Conservation (phyloP, 768 basidiomycete species). For the Kwoniella shandongensis region DNA sequence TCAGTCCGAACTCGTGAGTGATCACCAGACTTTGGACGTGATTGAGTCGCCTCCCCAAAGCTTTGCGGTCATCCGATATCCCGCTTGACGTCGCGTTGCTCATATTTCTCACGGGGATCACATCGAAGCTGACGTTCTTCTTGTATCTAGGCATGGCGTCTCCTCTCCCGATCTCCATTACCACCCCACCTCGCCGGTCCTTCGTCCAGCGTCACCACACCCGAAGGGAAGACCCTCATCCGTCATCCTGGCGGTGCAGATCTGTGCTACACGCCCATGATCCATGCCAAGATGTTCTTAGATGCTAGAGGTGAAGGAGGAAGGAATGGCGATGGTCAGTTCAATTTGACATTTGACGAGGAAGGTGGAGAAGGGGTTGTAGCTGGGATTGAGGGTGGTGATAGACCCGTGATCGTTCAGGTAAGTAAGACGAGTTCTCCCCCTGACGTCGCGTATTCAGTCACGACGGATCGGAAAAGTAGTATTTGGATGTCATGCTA, state of each 20-base stretch:
- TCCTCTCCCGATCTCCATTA: constrained; percentile 62
- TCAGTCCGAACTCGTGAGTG: constrained; percentile 86
- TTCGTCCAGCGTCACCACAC: constrained; percentile 16
- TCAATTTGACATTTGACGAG: constrained; percentile 62
- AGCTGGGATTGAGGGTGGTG: constrained; percentile 55
- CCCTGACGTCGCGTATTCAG: neutral
- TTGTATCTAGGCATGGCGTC: constrained; percentile 75
- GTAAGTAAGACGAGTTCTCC: constrained; percentile 31
- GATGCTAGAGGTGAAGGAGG: constrained; percentile 7
- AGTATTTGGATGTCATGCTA: too few relatives aligned
- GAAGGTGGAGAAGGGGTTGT: constrained; percentile 65
- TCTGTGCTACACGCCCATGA: constrained; percentile 97
- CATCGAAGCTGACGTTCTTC: too few relatives aligned
- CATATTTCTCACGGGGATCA: too few relatives aligned
- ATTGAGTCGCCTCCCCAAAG: too few relatives aligned
- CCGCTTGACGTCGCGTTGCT: too few relatives aligned
- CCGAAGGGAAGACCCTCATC: constrained; percentile 13
- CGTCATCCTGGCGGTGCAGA: constrained; percentile 52
- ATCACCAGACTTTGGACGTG: too few relatives aligned
- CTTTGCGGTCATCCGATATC: too few relatives aligned
- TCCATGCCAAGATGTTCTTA: constrained; percentile 70
- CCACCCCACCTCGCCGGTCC: constrained; percentile 40
- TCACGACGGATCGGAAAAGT: too few relatives aligned
- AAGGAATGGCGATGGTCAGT: constrained; percentile 36
- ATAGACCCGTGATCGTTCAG: constrained; percentile 84